phyloP scores from a whole-genome alignment of 2,329 filamentous ascomycete genomes.

The Ophiostoma sp. region DNA sequence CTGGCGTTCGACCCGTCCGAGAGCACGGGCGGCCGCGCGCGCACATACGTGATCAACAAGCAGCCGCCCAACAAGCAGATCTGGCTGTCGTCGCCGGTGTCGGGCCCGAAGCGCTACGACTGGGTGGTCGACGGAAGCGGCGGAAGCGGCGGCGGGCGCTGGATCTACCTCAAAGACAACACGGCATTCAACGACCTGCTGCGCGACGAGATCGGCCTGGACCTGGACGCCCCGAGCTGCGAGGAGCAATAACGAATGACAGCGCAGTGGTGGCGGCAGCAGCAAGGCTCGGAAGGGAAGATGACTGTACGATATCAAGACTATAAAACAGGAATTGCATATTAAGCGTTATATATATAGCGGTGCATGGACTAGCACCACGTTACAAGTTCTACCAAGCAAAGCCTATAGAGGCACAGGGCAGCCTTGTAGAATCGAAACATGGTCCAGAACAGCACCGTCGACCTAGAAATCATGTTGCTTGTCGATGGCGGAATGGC shows the following conservation, averaged over 20 bases:
- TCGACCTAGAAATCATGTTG: too few relatives aligned
- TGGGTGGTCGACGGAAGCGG: slow-evolving; percentile 61
- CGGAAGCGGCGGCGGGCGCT: slow-evolving; percentile 65
- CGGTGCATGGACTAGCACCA: not conserved
- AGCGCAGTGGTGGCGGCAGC: slow-evolving; percentile 19
- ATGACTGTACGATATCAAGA: not conserved
- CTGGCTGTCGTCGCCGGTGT: slow-evolving; percentile 88
- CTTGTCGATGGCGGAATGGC: too few relatives aligned
- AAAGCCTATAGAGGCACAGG: too few relatives aligned
- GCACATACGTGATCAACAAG: slow-evolving; percentile 95
- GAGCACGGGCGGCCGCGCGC: slow-evolving; percentile 46
- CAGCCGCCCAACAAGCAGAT: slow-evolving; percentile 97
- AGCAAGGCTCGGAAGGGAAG: slow-evolving; percentile 16
- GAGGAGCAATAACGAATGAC: not conserved
- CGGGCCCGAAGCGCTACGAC: slow-evolving; percentile 90
- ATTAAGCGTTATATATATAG: not conserved
- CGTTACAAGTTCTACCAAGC: not conserved
- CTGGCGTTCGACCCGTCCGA: slow-evolving; percentile 17
- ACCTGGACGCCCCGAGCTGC: slow-evolving; percentile 37
- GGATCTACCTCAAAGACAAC: slow-evolving; percentile 86
- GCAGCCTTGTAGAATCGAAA: too few relatives aligned
- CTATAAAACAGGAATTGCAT: not conserved
- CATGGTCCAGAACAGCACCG: too few relatives aligned
- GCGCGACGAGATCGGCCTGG: slow-evolving; percentile 67
- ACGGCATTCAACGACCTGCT: slow-evolving; percentile 67